Evolutionary conservation across 2,329 filamentous ascomycete species (phyloP), one percentile per base, ranked within the genome.

Genomic region (Metarhizium brunneum): DNA sequence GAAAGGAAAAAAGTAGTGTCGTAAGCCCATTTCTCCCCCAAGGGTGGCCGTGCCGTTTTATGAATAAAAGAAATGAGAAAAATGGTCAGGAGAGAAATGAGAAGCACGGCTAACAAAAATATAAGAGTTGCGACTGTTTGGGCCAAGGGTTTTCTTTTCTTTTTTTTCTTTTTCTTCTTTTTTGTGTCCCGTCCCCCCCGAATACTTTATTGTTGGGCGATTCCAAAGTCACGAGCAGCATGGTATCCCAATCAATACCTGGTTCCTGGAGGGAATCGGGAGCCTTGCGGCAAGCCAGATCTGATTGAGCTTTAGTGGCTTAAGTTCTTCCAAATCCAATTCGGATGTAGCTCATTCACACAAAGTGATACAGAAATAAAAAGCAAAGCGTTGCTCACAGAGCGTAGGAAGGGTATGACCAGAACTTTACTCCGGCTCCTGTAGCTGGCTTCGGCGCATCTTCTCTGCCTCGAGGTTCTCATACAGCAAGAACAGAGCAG

Each of bases 391-490:
- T 63, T 63, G 62, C 68, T 66, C 65, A 54, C 56, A 52, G 57
- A 50, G 53, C 32, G 50, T 43, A 50, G 54, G 50, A 53, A 50
- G 54, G 54, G 54, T 54, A 43, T 47, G 54, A 48, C 38, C 16
- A 20, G 51, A 38, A 43, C 60, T 63, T 63, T 83, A 83, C 69
- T 83, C 81, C 52, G 72, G 62, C 53, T 76, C 68, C 64, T 79
- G 78, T 55, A 85, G 82, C 75, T 95, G 88, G 79, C 90, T 95
- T 70, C 94, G 90, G 66, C 94, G 90, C 85, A 95, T 95, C 83
- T 99, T 99, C 79, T 99, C 94, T 16, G 92, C 92, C 77, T 99
- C 94, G 53, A 99, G 84, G 74, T 99, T 99, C 80, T 99, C 94
- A 71, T 99, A 99, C 60, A 99, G 80, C 54, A 99, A 85, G 73